These are phyloP conservation scores for Phytophthora uliginosa DNA, from an alignment of 352 stramenopile genomes.

Conservation along the genomic window DNA sequence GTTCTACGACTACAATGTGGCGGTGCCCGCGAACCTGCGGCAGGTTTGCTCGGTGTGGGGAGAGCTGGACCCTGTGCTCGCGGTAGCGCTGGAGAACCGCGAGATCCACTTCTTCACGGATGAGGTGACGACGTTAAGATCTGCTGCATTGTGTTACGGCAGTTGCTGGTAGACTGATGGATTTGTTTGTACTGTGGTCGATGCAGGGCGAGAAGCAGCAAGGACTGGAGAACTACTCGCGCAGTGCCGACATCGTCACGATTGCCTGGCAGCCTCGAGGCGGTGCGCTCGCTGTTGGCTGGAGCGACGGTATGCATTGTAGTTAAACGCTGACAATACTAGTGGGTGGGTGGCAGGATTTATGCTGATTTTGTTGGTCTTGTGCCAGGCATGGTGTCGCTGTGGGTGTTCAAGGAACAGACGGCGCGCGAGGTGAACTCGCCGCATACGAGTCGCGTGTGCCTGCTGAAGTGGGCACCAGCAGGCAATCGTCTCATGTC, in stretches of 20 bases:
- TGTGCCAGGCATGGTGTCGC: slow-evolving; percentile 75
- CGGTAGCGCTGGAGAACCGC: slow-evolving; percentile 83
- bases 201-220: slow-evolving; percentile 75
- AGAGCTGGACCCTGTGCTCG: slow-evolving; percentile 85
- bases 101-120: slow-evolving; percentile 93
- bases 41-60: slow-evolving; percentile 87
- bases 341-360: background rate
- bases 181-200: background rate
- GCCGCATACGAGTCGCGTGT: slow-evolving; percentile 82
- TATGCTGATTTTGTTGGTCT: slow-evolving; percentile 5
- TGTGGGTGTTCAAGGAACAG: slow-evolving; percentile 87
- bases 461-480: slow-evolving; percentile 89
- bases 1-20: slow-evolving; percentile 89
- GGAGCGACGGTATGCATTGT: slow-evolving; percentile 73
- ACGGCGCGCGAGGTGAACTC: slow-evolving; percentile 83
- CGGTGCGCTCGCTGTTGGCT: slow-evolving; percentile 81
- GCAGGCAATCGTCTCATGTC: slow-evolving; percentile 91
- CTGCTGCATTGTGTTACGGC: background rate
- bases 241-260: slow-evolving; percentile 75
- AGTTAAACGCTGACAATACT: background rate
- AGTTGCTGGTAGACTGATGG: background rate
- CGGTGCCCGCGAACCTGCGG: slow-evolving; percentile 69
- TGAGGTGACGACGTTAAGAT: slow-evolving; percentile 57
- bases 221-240: slow-evolving; percentile 62
- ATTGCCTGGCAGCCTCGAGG: slow-evolving; percentile 92